Evolutionary conservation across 257 asterid species (phyloP).

Genomic region (Solanum tacnaense): DNA sequence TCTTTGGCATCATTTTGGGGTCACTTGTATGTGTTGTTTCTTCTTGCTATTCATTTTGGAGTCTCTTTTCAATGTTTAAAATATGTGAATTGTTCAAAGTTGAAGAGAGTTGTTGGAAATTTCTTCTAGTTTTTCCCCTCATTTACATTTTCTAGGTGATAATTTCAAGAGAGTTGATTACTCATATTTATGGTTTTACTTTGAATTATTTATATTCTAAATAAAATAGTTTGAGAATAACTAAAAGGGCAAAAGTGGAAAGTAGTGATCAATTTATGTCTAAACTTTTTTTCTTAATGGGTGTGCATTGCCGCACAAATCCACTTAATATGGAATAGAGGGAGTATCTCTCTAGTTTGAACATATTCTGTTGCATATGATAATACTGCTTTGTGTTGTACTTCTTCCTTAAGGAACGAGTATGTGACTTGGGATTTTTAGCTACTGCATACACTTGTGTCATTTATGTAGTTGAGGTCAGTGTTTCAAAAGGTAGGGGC

Average conservation of each 20-base stretch:
- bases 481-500: background rate
- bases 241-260: background rate
- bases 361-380: background rate
- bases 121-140: background rate
- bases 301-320: background rate
- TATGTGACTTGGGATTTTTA: background rate
- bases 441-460: background rate
- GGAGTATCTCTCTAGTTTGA: conserved; percentile 11
- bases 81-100: background rate
- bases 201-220: background rate
- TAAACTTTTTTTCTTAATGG: background rate
- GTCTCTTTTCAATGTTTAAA: background rate
- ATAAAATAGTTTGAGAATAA: no score
- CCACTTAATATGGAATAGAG: background rate
- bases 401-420: background rate
- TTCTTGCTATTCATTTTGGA: background rate
- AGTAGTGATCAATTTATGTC: background rate
- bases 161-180: background rate
- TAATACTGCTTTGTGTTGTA: background rate
- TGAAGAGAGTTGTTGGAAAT: background rate
- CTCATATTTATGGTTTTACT: no score
- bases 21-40: conserved; percentile 74
- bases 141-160: background rate
- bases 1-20: conserved; percentile 99
- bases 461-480: background rate